Evolutionary conservation across 495 filamentous ascomycete species (phyloP).

Genomic region (Stereocaulon alpinum): DNA sequence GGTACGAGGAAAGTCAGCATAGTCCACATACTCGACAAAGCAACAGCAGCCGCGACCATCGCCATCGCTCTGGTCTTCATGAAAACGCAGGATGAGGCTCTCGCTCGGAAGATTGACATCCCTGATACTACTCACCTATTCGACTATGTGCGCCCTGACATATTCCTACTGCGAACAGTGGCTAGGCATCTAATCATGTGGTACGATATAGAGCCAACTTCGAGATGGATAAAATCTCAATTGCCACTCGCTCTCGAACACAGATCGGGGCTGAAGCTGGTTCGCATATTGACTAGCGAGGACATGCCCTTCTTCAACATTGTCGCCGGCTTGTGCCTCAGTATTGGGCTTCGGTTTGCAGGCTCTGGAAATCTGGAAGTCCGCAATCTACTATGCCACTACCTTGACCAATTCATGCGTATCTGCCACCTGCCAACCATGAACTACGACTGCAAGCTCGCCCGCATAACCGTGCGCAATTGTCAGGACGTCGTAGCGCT

Average conservation of each 20-base stretch:
- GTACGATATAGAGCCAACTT: constrained; percentile 61
- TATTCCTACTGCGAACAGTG: constrained; percentile 80
- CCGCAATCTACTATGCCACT: constrained; percentile 70
- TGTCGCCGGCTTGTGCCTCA: constrained; percentile 75
- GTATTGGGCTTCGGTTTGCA: constrained; percentile 73
- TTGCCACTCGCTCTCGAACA: constrained; percentile 57
- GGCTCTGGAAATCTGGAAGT: constrained; percentile 65
- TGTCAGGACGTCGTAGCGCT: constrained; percentile 81
- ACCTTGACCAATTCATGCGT: constrained; percentile 78
- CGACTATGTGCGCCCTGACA: constrained; percentile 89
- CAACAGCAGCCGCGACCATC: constrained; percentile 79
- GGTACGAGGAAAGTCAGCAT: constrained; percentile 77
- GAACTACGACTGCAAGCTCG: constrained; percentile 71
- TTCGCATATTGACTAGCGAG: constrained; percentile 52
- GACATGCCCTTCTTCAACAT: constrained; percentile 93
- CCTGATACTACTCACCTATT: constrained; percentile 83
- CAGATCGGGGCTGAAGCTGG: constrained; percentile 40
- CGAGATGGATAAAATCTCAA: constrained; percentile 63
- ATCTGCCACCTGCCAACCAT: constrained; percentile 55
- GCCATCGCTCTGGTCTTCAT: constrained; percentile 93
- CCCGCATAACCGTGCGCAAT: constrained; percentile 72
- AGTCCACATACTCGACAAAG: constrained; percentile 85
- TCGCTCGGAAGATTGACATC: constrained; percentile 87
- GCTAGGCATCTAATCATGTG: constrained; percentile 92
- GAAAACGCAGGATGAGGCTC: constrained; percentile 83